These are phyloP conservation scores for Persicaria maculosa DNA, from an alignment of 148 eudicot genomes.

Conservation along the genomic window DNA sequence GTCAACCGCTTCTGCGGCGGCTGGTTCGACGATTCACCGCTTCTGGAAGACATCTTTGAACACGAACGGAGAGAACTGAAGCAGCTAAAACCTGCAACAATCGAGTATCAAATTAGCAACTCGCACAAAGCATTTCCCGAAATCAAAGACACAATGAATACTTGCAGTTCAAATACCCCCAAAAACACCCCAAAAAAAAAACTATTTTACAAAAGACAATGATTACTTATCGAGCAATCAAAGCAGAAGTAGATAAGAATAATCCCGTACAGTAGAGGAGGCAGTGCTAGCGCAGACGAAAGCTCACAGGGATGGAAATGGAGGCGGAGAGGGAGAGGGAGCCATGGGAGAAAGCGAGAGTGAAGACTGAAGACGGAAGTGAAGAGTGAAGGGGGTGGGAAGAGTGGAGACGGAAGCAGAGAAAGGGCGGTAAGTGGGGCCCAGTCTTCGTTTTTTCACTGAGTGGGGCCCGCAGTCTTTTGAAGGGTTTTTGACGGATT, in stretches of 20 bases:
- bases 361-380: background rate
- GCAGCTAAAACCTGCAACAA: background rate
- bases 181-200: background rate
- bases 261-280: background rate
- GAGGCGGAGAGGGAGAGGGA: background rate
- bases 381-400: too few relatives aligned
- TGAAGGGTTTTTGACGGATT: too few relatives aligned
- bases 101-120: background rate
- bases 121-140: background rate
- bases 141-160: background rate
- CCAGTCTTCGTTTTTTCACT: too few relatives aligned
- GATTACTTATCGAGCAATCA: background rate
- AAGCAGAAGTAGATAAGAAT: background rate
- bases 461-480: too few relatives aligned
- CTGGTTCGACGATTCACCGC: slow-evolving; percentile 8
- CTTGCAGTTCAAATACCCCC: background rate
- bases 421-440: too few relatives aligned
- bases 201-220: background rate
- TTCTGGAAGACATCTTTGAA: slow-evolving; percentile 3
- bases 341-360: background rate
- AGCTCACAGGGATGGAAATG: too few relatives aligned
- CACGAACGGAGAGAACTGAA: background rate
- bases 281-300: too few relatives aligned
- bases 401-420: too few relatives aligned
- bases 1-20: slow-evolving; percentile 15